Conservation (phyloP, 75 land plant species). For the Selaginella tamariscina region DNA sequence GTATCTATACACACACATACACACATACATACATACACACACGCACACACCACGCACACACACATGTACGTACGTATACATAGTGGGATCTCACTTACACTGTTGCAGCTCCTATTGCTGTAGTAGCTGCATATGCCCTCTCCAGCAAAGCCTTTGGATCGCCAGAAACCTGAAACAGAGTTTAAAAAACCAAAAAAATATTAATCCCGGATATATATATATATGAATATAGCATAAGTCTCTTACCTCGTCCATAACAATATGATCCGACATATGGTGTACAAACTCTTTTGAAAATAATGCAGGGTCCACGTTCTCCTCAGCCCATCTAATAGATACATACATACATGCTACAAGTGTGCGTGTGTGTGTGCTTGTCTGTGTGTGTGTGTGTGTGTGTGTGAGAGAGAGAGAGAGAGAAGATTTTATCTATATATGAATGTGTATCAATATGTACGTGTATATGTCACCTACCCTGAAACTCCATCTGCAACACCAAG, state of each 20-base stretch:
- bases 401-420: not conserved
- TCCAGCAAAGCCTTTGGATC: slow-evolving; percentile 48
- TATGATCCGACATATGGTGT: slow-evolving; percentile 38
- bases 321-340: slow-evolving; percentile 68
- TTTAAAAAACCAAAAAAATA: not conserved
- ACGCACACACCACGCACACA: too few species aligned
- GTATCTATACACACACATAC: too few species aligned
- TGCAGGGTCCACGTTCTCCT: slow-evolving; percentile 78
- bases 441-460: not conserved
- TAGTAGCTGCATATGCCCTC: slow-evolving; percentile 77
- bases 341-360: too few species aligned
- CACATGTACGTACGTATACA: too few species aligned
- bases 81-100: slow-evolving; percentile 37
- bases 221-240: not conserved
- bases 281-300: slow-evolving; percentile 62
- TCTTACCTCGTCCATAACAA: slow-evolving; percentile 61
- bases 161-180: slow-evolving; percentile 28
- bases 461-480: slow-evolving; percentile 50
- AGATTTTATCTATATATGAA: too few species aligned
- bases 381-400: not conserved
- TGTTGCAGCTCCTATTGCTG: slow-evolving; percentile 80
- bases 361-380: too few species aligned
- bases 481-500: slow-evolving; percentile 97
- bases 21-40: too few species aligned
- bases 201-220: not conserved